phyloP scores from a whole-genome alignment of 805 yeast species.

The Wickerhamomyces bovis region DNA sequence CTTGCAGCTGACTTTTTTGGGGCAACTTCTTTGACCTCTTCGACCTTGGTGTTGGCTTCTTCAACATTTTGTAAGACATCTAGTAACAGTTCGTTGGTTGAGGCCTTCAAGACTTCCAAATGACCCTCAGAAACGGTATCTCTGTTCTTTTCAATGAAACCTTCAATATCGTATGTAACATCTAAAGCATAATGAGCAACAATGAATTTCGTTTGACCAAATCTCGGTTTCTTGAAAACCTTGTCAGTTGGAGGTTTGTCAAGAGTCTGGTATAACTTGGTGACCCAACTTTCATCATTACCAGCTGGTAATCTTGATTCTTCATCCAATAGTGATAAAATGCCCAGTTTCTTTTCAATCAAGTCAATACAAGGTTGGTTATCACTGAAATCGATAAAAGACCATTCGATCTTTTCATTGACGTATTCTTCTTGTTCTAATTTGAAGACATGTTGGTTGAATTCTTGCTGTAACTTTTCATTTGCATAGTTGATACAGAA shows the following conservation, averaged over 20 bases:
- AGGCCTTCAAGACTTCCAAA: slow-evolving; percentile 68
- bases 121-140: slow-evolving; percentile 97
- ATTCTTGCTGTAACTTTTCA: slow-evolving; percentile 95
- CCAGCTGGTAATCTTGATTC: slow-evolving; percentile 95
- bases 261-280: slow-evolving; percentile 80
- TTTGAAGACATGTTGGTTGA: slow-evolving; percentile 95
- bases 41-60: slow-evolving; percentile 33
- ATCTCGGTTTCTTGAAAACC: slow-evolving; percentile 88
- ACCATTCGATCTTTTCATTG: slow-evolving; percentile 91
- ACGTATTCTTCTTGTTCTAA: slow-evolving; percentile 94
- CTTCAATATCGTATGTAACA: slow-evolving; percentile 86
- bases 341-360: slow-evolving; percentile 85
- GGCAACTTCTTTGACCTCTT: slow-evolving; percentile 26
- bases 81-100: slow-evolving; percentile 60
- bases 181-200: slow-evolving; percentile 94
- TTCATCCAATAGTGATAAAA: slow-evolving; percentile 84
- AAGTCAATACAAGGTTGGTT: slow-evolving; percentile 94
- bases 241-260: slow-evolving; percentile 69
- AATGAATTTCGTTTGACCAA: slow-evolving; percentile 86
- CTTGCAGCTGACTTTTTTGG: slow-evolving; percentile 35
- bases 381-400: slow-evolving; percentile 91
- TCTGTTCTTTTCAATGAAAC: slow-evolving; percentile 94
- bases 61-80: slow-evolving; percentile 64
- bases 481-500: slow-evolving; percentile 96
- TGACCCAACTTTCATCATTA: slow-evolving; percentile 85